These are phyloP conservation scores for Barbarea vulgaris DNA, from an alignment of 345 rosid species.

Conservation along the genomic window DNA sequence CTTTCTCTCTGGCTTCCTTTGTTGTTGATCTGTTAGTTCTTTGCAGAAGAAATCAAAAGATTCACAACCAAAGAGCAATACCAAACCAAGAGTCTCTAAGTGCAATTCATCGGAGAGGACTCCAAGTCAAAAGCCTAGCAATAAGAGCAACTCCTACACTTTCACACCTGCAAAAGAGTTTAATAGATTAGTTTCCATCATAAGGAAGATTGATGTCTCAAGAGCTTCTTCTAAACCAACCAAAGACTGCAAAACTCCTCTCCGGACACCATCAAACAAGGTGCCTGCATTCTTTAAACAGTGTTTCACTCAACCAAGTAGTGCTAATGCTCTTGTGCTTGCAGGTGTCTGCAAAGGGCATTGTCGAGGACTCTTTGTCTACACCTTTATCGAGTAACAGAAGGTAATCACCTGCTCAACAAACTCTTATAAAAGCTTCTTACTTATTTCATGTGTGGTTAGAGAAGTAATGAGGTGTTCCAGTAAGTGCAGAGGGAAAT, in stretches of 20 bases:
- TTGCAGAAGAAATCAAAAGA: slow-evolving; percentile 47
- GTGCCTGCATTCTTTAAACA: slow-evolving; percentile 37
- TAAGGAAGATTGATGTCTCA: slow-evolving; percentile 64
- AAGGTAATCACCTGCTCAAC: slow-evolving; percentile 47
- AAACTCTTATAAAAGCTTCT: neutral
- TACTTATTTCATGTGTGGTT: neutral
- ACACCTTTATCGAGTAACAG: slow-evolving; percentile 60
- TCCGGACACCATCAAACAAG: slow-evolving; percentile 57
- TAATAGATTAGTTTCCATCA: slow-evolving; percentile 59
- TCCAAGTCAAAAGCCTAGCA: slow-evolving; percentile 50
- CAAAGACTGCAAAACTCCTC: slow-evolving; percentile 66
- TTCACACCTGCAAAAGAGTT: slow-evolving; percentile 75
- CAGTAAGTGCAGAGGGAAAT: slow-evolving; percentile 53
- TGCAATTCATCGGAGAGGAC: slow-evolving; percentile 45
- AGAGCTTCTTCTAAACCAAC: slow-evolving; percentile 48
- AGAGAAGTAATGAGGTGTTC: slow-evolving; percentile 33
- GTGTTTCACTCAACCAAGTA: slow-evolving; percentile 3
- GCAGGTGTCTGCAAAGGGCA: slow-evolving; percentile 49
- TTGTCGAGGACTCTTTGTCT: slow-evolving; percentile 44
- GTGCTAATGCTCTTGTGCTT: slow-evolving; percentile 23
- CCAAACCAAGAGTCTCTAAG: slow-evolving; percentile 44
- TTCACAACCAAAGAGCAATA: slow-evolving; percentile 42
- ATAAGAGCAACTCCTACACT: slow-evolving; percentile 49
- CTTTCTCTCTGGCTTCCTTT: slow-evolving; percentile 8
- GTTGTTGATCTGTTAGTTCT: slow-evolving; percentile 19